Evolutionary conservation across 192 early-diverging fungal species (phyloP).

Genomic region (Coemansia sp.): DNA sequence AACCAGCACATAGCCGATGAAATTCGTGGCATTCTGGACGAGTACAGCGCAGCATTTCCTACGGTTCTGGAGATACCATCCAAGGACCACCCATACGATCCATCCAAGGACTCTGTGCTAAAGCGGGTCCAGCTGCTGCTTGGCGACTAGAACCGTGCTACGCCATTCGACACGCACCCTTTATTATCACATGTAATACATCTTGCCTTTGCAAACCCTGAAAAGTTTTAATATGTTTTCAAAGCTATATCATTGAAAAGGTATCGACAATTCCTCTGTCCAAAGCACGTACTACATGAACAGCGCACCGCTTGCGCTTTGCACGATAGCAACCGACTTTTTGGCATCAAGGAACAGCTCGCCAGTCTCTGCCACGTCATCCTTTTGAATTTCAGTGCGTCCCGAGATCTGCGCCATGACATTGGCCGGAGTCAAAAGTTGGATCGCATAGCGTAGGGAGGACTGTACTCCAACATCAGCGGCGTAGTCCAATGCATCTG

Average conservation of each 20-base stretch:
- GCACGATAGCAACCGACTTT: constrained; percentile 54
- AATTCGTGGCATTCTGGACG: constrained; percentile 89
- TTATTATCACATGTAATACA: neutral
- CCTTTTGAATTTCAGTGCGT: constrained; percentile 75
- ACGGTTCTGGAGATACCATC: constrained; percentile 98
- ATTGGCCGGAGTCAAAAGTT: constrained; percentile 90
- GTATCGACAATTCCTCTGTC: neutral
- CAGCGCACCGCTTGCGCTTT: constrained; percentile 34
- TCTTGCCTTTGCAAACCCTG: neutral
- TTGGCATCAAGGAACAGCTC: constrained; percentile 73
- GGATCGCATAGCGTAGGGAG: constrained; percentile 94
- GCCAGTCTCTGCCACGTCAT: constrained; percentile 86
- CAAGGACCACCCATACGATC: constrained; percentile 99
- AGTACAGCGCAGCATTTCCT: constrained; percentile 90
- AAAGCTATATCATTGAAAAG: neutral
- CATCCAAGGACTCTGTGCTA: constrained; percentile 82
- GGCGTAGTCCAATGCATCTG: constrained; percentile 78
- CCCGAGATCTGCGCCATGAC: constrained; percentile 88
- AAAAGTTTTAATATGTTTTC: neutral
- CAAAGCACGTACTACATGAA: constrained; percentile 27
- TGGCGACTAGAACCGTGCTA: constrained; percentile 66
- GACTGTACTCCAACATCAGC: constrained; percentile 87
- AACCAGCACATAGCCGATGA: constrained; percentile 97
- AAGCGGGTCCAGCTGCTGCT: constrained; percentile 82
- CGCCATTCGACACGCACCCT: neutral